Conservation (phyloP, 2,329 filamentous ascomycete species). For the Lachnum nothofagi region DNA sequence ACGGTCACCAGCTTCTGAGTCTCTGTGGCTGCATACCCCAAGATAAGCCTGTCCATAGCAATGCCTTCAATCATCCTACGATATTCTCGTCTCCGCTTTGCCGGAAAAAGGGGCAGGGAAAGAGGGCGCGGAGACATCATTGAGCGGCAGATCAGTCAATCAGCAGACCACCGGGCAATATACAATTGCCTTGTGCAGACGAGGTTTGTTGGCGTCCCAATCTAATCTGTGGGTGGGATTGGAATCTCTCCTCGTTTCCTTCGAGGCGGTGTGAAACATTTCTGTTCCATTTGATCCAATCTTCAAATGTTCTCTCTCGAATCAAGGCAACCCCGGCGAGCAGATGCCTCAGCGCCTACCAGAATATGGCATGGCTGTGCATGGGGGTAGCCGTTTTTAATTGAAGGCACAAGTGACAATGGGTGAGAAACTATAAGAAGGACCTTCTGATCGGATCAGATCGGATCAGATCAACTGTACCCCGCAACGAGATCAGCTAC, state of each 20-base stretch:
- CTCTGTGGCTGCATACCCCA: not conserved
- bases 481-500: not conserved
- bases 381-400: not conserved
- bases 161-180: conserved; percentile 9
- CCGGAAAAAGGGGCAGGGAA: not conserved
- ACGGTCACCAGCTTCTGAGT: not conserved
- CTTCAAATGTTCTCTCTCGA: not conserved
- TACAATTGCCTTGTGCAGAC: not conserved
- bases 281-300: not conserved
- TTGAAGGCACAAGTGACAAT: not conserved
- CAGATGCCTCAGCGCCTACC: not conserved
- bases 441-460: not conserved
- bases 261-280: conserved; percentile 6
- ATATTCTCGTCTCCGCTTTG: not conserved
- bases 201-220: conserved; percentile 1
- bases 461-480: not conserved
- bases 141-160: not conserved
- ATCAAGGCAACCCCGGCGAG: not conserved
- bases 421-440: not conserved
- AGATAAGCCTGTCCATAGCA: not conserved
- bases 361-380: not conserved
- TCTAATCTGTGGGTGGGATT: not conserved
- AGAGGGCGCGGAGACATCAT: not conserved
- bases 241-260: conserved; percentile 2
- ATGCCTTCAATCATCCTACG: not conserved